These are phyloP conservation scores for Paraconiothyrium brasiliense DNA, from an alignment of 2,329 filamentous ascomycete species.

Conservation along the genomic window DNA sequence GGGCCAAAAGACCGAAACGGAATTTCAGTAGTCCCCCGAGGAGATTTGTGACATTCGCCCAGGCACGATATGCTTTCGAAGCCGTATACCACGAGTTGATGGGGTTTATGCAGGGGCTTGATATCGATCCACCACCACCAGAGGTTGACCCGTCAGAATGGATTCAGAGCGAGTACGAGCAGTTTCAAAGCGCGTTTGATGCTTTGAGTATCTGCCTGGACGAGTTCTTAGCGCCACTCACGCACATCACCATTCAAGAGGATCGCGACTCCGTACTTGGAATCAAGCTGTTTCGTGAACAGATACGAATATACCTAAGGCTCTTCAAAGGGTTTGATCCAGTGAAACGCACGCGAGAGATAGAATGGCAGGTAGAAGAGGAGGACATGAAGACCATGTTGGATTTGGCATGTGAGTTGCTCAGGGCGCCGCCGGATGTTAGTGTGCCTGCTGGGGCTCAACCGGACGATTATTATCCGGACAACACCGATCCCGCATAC, in stretches of 20 bases:
- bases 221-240: conserved; percentile 18
- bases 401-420: conserved; percentile 26
- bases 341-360: conserved; percentile 5
- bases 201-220: conserved; percentile 20
- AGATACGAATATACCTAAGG: conserved; percentile 18
- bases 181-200: conserved; percentile 16
- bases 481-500: conserved; percentile 19
- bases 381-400: conserved; percentile 24
- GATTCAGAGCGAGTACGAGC: conserved; percentile 7
- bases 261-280: conserved; percentile 19
- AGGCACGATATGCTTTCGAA: conserved; percentile 34
- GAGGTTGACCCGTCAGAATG: conserved; percentile 5
- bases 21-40: conserved; percentile 11
- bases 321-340: conserved; percentile 18
- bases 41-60: conserved; percentile 20
- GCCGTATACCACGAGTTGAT: conserved; percentile 35
- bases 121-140: conserved; percentile 14
- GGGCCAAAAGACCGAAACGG: conserved; percentile 36
- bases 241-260: conserved; percentile 14
- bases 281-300: conserved; percentile 22
- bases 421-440: conserved; percentile 29
- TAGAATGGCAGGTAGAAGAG: conserved; percentile 27
- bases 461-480: conserved; percentile 24
- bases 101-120: conserved; percentile 33
- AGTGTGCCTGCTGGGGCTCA: conserved; percentile 26